Percentiles rank a stretch among this genome's conserved stretches.
phyloP scores from a whole-genome alignment of 116 monocot species.

The Trichopus zeylanicus region DNA sequence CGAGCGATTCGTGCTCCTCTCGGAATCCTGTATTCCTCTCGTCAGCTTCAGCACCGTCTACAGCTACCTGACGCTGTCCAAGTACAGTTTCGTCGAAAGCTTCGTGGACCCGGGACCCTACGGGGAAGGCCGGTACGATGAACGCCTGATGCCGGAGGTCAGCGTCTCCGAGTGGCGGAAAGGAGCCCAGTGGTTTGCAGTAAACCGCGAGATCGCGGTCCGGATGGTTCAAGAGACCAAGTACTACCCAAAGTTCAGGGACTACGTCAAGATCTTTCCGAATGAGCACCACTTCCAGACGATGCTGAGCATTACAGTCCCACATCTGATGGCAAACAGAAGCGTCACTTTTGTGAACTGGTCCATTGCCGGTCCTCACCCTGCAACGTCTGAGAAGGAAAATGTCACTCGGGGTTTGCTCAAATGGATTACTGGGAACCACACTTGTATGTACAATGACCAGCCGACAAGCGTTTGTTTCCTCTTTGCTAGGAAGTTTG shows the following conservation, averaged over 20 bases:
- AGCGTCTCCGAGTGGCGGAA: constrained; percentile 21
- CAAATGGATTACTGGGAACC: background rate
- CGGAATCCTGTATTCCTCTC: constrained; percentile 15
- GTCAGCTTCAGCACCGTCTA: constrained; percentile 13
- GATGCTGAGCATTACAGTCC: background rate
- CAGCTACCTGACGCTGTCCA: constrained; percentile 12
- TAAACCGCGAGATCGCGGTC: constrained; percentile 9
- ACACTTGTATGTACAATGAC: background rate
- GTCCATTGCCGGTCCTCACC: too few species aligned
- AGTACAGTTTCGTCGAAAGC: background rate
- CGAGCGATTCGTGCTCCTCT: constrained; percentile 16
- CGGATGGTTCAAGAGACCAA: constrained; percentile 5
- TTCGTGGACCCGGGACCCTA: background rate
- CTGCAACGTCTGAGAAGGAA: too few species aligned
- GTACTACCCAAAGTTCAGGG: constrained; percentile 3
- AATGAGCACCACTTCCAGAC: background rate
- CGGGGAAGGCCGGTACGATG: constrained; percentile 10
- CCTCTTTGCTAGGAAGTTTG: background rate
- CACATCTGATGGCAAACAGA: too few species aligned
- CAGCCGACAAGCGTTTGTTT: background rate
- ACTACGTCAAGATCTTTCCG: too few species aligned
- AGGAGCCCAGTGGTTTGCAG: constrained; percentile 31
- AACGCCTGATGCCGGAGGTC: constrained; percentile 6
- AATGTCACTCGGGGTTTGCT: background rate
- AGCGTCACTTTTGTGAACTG: too few species aligned